A percentile compares a stretch with the other conserved stretches of the same genome.
These are phyloP conservation scores for Penicillium aurantiogriseum DNA, from an alignment of 2,329 filamentous ascomycete genomes.

Conservation along the genomic window DNA sequence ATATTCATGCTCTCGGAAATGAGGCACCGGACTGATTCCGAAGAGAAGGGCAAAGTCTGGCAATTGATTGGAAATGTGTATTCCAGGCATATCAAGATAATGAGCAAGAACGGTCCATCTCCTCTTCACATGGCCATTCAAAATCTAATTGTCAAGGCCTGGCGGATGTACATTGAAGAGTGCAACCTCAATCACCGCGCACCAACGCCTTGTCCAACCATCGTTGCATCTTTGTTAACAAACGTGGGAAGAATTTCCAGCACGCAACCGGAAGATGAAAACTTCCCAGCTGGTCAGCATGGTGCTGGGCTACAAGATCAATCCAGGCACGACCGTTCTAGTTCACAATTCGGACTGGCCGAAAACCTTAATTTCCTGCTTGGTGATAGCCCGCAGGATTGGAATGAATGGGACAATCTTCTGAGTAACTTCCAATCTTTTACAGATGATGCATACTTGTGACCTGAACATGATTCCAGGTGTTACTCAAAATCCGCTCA, in stretches of 20 bases:
- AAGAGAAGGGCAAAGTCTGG: slow-evolving; percentile 46
- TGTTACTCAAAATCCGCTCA: neutral
- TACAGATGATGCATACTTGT: slow-evolving; percentile 18
- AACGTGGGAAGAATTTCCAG: neutral
- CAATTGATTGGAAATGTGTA: slow-evolving; percentile 46
- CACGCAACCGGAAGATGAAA: neutral
- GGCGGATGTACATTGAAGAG: slow-evolving; percentile 26
- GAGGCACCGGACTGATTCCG: slow-evolving; percentile 35
- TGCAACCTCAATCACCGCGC: slow-evolving; percentile 17
- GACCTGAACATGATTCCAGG: neutral
- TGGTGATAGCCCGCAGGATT: slow-evolving; percentile 26
- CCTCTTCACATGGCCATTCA: slow-evolving; percentile 27
- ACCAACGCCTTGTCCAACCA: slow-evolving; percentile 22
- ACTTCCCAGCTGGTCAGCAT: neutral
- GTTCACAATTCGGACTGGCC: neutral
- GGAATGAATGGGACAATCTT: slow-evolving; percentile 32
- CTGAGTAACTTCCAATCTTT: slow-evolving; percentile 29
- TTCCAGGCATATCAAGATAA: slow-evolving; percentile 36
- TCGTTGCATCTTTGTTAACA: slow-evolving; percentile 16
- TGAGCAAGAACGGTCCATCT: slow-evolving; percentile 14
- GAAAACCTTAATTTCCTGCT: slow-evolving; percentile 12
- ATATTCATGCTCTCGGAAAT: slow-evolving; percentile 51
- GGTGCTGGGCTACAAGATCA: slow-evolving; percentile 1
- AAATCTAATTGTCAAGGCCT: slow-evolving; percentile 29
- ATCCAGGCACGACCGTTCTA: neutral